Conservation (phyloP, 208 protist genomes). For the Leishmania amazonensis region DNA sequence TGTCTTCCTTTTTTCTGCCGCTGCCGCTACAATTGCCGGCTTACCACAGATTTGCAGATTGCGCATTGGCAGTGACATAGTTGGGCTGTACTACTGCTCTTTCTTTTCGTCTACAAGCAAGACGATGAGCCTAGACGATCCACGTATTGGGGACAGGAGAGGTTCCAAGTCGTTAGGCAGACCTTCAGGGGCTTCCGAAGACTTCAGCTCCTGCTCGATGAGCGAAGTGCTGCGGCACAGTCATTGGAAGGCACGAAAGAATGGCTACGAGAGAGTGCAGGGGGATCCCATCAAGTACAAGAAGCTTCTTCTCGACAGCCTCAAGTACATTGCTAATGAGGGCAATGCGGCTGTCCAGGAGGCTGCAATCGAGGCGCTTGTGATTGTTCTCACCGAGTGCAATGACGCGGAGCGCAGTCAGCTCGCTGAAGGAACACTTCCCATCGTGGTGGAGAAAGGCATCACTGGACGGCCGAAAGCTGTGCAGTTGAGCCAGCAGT, state of each 20-base stretch:
- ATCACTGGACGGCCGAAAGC: conserved; percentile 79
- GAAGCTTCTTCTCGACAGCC: conserved; percentile 38
- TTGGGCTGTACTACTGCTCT: neutral
- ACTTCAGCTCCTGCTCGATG: conserved; percentile 55
- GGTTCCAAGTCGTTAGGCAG: conserved; percentile 25
- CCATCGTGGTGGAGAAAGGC: conserved; percentile 70
- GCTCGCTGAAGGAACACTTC: conserved; percentile 43
- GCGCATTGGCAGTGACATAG: neutral
- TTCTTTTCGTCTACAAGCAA: neutral
- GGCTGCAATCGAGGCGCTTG: conserved; percentile 60
- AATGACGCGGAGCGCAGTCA: conserved; percentile 37
- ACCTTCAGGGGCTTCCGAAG: conserved; percentile 29
- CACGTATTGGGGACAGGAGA: conserved; percentile 37
- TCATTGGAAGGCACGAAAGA: conserved; percentile 83
- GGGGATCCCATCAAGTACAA: conserved; percentile 34
- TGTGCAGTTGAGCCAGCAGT: conserved; percentile 42
- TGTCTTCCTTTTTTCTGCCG: neutral
- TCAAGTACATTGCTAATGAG: conserved; percentile 45
- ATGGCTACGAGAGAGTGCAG: conserved; percentile 59
- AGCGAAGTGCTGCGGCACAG: conserved; percentile 53
- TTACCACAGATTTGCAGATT: conserved; percentile 1
- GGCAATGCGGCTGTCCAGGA: conserved; percentile 69
- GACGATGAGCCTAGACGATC: conserved; percentile 48
- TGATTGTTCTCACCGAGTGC: conserved; percentile 44
- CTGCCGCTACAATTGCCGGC: neutral